Evolutionary conservation across 768 basidiomycete genomes (phyloP).

Genomic region (Coprinellus aureogranulatus): DNA sequence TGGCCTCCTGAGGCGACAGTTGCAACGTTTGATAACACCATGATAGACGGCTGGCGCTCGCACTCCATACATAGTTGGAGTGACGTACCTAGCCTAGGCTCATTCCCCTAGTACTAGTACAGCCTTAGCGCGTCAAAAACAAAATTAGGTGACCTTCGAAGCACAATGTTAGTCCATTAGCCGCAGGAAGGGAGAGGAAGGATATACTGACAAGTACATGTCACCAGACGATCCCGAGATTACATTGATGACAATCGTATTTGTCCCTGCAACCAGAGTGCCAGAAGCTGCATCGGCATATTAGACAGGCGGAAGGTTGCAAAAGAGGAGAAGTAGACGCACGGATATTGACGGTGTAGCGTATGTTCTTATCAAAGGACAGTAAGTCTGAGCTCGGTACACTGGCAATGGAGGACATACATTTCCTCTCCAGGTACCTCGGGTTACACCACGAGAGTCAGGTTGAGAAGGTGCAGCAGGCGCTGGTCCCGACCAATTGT

Average conservation of each 20-base stretch:
- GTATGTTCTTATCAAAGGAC: conserved; percentile 24
- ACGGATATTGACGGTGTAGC: conserved; percentile 36
- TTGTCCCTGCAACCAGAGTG: conserved; percentile 26
- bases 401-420: conserved; percentile 16
- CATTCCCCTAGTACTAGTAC: conserved; percentile 12
- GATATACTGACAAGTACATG: conserved; percentile 26
- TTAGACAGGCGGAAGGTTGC: background rate
- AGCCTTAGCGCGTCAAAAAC: conserved; percentile 30
- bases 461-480: conserved; percentile 31
- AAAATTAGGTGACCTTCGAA: conserved; percentile 28
- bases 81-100: too few species aligned
- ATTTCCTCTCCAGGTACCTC: conserved; percentile 37
- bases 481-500: conserved; percentile 28
- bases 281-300: conserved; percentile 24
- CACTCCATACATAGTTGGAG: too few species aligned
- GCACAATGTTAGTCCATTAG: background rate
- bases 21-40: too few species aligned
- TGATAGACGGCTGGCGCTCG: too few species aligned
- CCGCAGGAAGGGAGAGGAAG: background rate
- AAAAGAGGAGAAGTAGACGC: conserved; percentile 12
- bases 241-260: conserved; percentile 30
- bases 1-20: too few species aligned
- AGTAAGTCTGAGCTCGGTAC: background rate
- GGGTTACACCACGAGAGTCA: conserved; percentile 34
- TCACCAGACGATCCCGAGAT: conserved; percentile 35